phyloP scores from a whole-genome alignment of 768 basidiomycete species.

The Tylopilus subfusipes region DNA sequence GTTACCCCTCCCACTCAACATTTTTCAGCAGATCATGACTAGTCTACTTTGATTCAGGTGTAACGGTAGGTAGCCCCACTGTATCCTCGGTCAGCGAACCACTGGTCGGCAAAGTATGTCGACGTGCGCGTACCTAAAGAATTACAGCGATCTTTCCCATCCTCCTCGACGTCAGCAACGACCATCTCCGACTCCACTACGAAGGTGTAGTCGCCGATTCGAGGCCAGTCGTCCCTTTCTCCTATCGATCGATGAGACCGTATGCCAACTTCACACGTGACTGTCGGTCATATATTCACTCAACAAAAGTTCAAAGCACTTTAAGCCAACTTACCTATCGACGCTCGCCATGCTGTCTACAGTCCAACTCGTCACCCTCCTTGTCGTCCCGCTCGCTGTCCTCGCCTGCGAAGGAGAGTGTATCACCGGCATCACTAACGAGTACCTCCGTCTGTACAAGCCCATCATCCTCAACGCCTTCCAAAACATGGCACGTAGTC shows the following conservation, averaged over 20 bases:
- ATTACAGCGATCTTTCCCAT: no score
- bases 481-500: constrained; percentile 40
- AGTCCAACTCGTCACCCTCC: constrained; percentile 21
- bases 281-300: not conserved
- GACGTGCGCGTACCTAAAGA: not conserved
- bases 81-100: not conserved
- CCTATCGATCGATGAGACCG: not conserved
- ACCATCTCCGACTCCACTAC: not conserved
- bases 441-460: constrained; percentile 50
- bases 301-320: constrained; percentile 1
- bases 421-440: constrained; percentile 55
- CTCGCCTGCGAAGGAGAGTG: constrained; percentile 70
- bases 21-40: constrained; percentile 25
- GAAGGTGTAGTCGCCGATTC: no score
- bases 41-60: constrained; percentile 3
- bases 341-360: constrained; percentile 22
- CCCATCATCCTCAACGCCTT: constrained; percentile 39
- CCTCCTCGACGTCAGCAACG: not conserved
- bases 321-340: not conserved
- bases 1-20: not conserved
- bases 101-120: not conserved
- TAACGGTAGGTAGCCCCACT: constrained; percentile 3
- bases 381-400: constrained; percentile 37
- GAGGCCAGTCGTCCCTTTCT: not conserved
- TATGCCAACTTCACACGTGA: constrained; percentile 23